A percentile compares a stretch with the other conserved stretches of the same genome.
Conservation (phyloP, 208 protist species). For the Leishmania mexicana region DNA sequence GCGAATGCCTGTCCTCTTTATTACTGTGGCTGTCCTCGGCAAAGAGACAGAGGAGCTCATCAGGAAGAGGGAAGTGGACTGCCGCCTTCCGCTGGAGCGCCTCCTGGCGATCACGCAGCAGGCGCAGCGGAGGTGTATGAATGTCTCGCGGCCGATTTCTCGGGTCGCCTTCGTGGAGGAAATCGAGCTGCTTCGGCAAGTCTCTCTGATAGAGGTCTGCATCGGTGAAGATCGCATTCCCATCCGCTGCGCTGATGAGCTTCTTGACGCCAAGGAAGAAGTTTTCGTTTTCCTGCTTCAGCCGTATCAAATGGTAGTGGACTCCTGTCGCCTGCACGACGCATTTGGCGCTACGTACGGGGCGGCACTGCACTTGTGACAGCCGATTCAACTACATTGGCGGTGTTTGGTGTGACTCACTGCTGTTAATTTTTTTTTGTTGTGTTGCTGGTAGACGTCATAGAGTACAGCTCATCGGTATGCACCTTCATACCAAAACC, state of each 20-base stretch:
- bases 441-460: background rate
- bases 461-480: background rate
- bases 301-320: constrained; percentile 78
- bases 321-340: constrained; percentile 81
- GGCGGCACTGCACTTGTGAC: constrained; percentile 17
- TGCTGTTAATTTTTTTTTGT: background rate
- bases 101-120: constrained; percentile 56
- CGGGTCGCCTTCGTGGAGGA: constrained; percentile 58
- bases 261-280: constrained; percentile 72
- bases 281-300: constrained; percentile 77
- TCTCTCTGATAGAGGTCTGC: constrained; percentile 84
- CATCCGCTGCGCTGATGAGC: constrained; percentile 39
- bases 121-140: constrained; percentile 35
- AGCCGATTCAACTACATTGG: background rate
- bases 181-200: constrained; percentile 75
- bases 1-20: constrained; percentile 66
- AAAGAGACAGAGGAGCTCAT: constrained; percentile 71
- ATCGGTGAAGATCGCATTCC: constrained; percentile 76
- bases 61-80: constrained; percentile 40
- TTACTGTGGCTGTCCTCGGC: constrained; percentile 66
- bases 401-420: background rate
- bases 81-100: constrained; percentile 60
- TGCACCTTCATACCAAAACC: too few species aligned
- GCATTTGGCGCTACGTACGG: constrained; percentile 54
- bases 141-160: constrained; percentile 5